These are phyloP conservation scores for Syzygium oleosum DNA, from an alignment of 345 rosid genomes.

Conservation along the genomic window DNA sequence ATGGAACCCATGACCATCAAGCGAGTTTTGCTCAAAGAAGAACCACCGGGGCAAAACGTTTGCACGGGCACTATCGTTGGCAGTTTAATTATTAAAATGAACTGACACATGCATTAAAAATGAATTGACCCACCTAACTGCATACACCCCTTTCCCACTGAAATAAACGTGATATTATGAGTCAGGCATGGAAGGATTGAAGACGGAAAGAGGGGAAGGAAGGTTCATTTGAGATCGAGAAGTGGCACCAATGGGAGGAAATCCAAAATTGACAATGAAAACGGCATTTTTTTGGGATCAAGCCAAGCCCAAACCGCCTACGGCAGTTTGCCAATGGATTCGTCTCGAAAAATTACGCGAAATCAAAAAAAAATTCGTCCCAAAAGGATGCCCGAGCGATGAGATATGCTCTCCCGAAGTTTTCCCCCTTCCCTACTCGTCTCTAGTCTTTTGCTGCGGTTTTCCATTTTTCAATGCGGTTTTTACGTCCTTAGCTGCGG, in stretches of 20 bases:
- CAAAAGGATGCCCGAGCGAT: background rate
- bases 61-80: fast-evolving
- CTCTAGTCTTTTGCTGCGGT: background rate
- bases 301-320: background rate
- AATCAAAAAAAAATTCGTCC: background rate
- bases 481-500: background rate
- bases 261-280: background rate
- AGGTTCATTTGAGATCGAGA: background rate
- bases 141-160: background rate
- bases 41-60: background rate
- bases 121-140: background rate
- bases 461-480: background rate
- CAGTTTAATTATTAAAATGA: too few species aligned
- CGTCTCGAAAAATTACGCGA: background rate
- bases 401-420: background rate
- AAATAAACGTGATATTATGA: background rate
- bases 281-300: background rate
- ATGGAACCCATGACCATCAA: background rate
- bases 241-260: background rate
- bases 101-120: too few species aligned
- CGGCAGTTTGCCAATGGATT: background rate
- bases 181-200: background rate
- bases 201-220: background rate
- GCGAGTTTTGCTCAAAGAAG: background rate
- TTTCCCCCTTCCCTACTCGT: background rate